Base-by-base conservation (phyloP, 768 basidiomycete genomes). In the Mycena metata region DNA sequence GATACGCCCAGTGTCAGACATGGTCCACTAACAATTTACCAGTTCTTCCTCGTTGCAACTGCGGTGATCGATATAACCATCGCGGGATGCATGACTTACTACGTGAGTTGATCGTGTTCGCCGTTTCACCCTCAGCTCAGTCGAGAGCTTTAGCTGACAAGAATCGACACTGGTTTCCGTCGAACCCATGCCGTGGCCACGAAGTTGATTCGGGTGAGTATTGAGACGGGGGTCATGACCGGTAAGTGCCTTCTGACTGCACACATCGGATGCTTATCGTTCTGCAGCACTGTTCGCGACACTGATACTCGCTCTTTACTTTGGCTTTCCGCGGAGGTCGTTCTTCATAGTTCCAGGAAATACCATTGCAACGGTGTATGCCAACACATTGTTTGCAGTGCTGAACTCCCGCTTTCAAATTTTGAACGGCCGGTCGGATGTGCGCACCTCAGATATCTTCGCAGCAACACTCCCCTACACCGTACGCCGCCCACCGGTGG, bases 181-280 rank as follows among this genome's bases (percentile, higher is more conserved):
- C 35, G 36, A 36, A 56, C 54, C 2, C 54, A 30, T 9, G 54
- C 24, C n/a, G 19, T 59, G 17, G 17, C 46, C 26, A 26, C 43
- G 4, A 59, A 46, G 15, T 36, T 59, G 23, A 46, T 46, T 59
- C 57, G 57, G 13, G 21, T 59, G n/a, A 59, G 21, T 15, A 45
- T 59, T 24, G 57, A 59, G 39, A 59, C 57, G 17, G 57, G 57
- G 46, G 19, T 43, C 24, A 4, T 59, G 42, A 59, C 57, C 3
- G 57, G 57, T 46, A 30, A 16, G n/a, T n/a, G 21, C 21, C 26
- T 45, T 43, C 1, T 30, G 39, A 56, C 30, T 21, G 2, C 30
- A 24, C 21, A 43, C 24, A 41, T 5, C 3, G 11, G 26, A 4
- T 42, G 12, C 23, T 30, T 41, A 12, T 58, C 10, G 41, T n/a